Base-by-base conservation (phyloP, 148 eudicot species). In the Dianthus caryophyllus region DNA sequence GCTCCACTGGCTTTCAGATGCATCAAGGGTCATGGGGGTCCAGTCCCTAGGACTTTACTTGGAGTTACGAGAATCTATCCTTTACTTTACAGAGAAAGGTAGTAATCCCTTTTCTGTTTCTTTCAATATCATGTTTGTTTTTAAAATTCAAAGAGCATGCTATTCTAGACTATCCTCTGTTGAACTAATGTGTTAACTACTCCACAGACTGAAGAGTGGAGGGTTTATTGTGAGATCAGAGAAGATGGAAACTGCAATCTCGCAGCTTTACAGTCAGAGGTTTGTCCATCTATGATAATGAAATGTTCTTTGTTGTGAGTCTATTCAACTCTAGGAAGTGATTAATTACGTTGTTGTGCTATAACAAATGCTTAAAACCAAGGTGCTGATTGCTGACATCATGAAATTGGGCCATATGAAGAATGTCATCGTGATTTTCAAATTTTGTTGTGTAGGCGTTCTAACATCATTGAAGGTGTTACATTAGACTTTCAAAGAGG, bases 41-140 rank as follows among this genome's bases (percentile, higher is more conserved):
- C 77, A 36, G 84, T 94, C 69, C 99, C 97, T 27, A 77, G 85
- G 73, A 90, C 92, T 53, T 64, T 90, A 66, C 84, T 94, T 76
- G 96, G 97, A 71, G 76, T 94, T 74, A 79, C 76, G 44, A 82
- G 96, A 77, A 80, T 90, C 22, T 94, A 94, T 73, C 99, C 99
- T 68, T 80, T 94, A 76, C 90, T 90, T 17, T 94, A 84, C 74
- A 80, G 84, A 72, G 99, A 94, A 79, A 94, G 90, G 99, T 94
- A 79, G 16, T 9, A 46, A 48, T 26, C 17, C 43, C 24, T 22
- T 49, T 66, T 43, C 29, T 59, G 33, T 59, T 51, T 59, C 70
- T 43, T 62, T 62, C 18, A 22, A 24, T 62, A 26, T 63, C 25
- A 17, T 63, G 33, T 63, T 63, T 22, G 43, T 43, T 63, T 0